These are phyloP conservation scores for Phytophthora pseudosyringae DNA, from an alignment of 352 stramenopile genomes.

Conservation along the genomic window DNA sequence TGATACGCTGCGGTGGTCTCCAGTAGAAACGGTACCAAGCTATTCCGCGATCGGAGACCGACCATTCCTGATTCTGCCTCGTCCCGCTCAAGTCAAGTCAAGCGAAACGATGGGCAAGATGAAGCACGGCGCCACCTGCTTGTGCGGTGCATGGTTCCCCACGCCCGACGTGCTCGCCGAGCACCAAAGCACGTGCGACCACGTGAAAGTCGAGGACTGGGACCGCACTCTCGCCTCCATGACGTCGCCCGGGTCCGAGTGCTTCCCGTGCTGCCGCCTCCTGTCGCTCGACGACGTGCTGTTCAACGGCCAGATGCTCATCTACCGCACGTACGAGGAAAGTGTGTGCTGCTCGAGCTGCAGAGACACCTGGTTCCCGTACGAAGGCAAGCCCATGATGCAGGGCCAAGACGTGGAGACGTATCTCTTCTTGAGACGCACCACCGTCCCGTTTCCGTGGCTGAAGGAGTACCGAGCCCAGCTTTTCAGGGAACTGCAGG, in stretches of 20 bases:
- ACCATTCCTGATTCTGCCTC: conserved; percentile 21
- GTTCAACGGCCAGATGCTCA: conserved; percentile 30
- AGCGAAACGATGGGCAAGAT: conserved; percentile 21
- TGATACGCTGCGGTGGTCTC: conserved; percentile 1
- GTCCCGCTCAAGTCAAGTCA: conserved; percentile 12
- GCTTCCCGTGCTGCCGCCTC: conserved; percentile 31
- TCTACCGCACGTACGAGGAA: conserved; percentile 34
- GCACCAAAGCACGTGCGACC: conserved; percentile 22
- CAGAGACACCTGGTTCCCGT: conserved; percentile 30
- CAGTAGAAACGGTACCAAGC: conserved; percentile 22
- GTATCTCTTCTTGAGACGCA: conserved; percentile 32
- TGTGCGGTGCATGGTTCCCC: conserved; percentile 20
- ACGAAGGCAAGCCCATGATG: conserved; percentile 32
- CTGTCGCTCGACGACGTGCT: conserved; percentile 31
- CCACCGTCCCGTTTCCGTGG: conserved; percentile 26
- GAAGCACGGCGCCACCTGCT: conserved; percentile 9
- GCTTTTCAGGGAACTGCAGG: conserved; percentile 29
- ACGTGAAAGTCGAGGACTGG: conserved; percentile 28
- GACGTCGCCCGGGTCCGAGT: conserved; percentile 30
- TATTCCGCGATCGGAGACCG: conserved; percentile 7
- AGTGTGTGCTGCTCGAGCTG: conserved; percentile 28
- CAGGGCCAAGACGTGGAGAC: conserved; percentile 24
- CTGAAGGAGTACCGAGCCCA: conserved; percentile 27
- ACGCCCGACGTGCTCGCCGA: conserved; percentile 4
- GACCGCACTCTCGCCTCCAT: conserved; percentile 22